These are phyloP conservation scores for Psilocybe azurescens DNA, from an alignment of 768 basidiomycete species.

Conservation along the genomic window DNA sequence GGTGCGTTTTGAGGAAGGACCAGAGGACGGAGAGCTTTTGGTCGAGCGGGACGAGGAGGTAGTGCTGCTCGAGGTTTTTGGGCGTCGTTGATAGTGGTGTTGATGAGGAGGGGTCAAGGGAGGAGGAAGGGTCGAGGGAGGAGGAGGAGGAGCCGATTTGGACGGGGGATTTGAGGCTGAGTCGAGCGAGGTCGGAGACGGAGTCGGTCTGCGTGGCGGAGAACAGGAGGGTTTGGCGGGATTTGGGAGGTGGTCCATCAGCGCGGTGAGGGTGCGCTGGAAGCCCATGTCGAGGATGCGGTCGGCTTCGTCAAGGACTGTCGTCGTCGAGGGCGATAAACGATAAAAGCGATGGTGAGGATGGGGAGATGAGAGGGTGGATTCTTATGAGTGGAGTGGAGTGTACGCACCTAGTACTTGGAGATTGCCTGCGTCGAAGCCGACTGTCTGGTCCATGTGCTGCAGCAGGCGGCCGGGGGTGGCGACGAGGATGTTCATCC, in stretches of 20 bases:
- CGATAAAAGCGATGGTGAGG: too few species aligned
- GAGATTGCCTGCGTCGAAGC: slow-evolving; percentile 91
- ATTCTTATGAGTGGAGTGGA: too few species aligned
- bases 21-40: slow-evolving; percentile 90
- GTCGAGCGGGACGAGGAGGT: slow-evolving; percentile 82
- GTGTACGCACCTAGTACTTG: slow-evolving; percentile 79
- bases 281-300: slow-evolving; percentile 98
- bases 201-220: slow-evolving; percentile 96
- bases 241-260: slow-evolving; percentile 88
- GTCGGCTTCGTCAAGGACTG: slow-evolving; percentile 98
- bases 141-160: slow-evolving; percentile 65
- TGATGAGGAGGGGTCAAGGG: slow-evolving; percentile 32
- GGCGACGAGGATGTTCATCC: slow-evolving; percentile 99
- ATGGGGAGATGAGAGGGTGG: not conserved
- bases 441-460: slow-evolving; percentile 98
- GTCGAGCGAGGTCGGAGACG: slow-evolving; percentile 84
- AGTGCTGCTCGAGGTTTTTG: slow-evolving; percentile 84
- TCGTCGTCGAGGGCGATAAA: too few species aligned
- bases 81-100: slow-evolving; percentile 59
- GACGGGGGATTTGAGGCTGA: slow-evolving; percentile 85
- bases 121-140: slow-evolving; percentile 49
- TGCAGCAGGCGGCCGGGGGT: slow-evolving; percentile 95
- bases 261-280: slow-evolving; percentile 83
- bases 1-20: slow-evolving; percentile 94
- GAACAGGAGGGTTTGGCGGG: slow-evolving; percentile 94